Evolutionary conservation across 345 rosid genomes (phyloP).

Genomic region (Psidium guajava): DNA sequence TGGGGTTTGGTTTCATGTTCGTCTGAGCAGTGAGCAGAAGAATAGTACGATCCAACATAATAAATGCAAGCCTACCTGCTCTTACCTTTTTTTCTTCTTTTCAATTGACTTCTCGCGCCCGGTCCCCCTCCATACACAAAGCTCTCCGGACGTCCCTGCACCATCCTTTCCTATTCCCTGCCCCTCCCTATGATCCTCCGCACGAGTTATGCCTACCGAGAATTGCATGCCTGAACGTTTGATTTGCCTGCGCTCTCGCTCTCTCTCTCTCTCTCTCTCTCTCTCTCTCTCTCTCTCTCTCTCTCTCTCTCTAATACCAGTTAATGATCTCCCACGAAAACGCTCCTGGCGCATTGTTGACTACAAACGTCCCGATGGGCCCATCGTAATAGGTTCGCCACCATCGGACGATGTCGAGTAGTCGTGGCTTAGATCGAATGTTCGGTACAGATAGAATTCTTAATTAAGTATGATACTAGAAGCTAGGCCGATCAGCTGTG

Average conservation of each 20-base stretch:
- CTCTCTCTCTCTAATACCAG: not conserved
- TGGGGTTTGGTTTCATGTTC: not conserved
- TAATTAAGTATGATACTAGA: not conserved
- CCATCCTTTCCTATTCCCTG: not conserved
- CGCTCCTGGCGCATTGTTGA: not conserved
- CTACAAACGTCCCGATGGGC: not conserved
- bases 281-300: not conserved
- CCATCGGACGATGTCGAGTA: not conserved
- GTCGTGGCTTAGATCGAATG: not conserved
- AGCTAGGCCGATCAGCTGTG: too few relatives aligned
- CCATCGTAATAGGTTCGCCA: not conserved
- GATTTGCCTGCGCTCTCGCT: not conserved
- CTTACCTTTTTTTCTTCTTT: not conserved
- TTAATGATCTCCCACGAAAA: not conserved
- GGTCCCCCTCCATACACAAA: not conserved
- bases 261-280: not conserved
- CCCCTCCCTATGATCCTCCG: not conserved
- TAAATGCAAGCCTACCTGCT: not conserved
- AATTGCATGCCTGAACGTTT: not conserved
- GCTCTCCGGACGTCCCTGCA: not conserved
- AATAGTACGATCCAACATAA: not conserved
- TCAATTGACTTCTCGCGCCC: not conserved
- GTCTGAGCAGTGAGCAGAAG: not conserved
- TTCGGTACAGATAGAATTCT: not conserved
- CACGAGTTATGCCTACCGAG: not conserved